These are phyloP conservation scores for Verticillium isaacii DNA, from an alignment of 2,329 filamentous ascomycete genomes.

Conservation along the genomic window DNA sequence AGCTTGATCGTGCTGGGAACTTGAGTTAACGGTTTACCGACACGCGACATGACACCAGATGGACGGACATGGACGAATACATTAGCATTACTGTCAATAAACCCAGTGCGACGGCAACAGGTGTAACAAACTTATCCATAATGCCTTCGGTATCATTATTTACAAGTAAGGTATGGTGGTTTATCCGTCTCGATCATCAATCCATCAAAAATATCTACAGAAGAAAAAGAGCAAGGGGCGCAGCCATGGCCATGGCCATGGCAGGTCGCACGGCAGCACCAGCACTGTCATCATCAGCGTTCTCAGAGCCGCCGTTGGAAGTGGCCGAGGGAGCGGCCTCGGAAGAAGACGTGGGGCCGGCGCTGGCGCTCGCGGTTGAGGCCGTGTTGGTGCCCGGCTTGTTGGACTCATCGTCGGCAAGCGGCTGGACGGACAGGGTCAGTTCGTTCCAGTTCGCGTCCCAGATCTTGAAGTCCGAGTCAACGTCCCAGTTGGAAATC, in stretches of 20 bases:
- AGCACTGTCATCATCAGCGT: slow-evolving; percentile 16
- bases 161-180: not conserved
- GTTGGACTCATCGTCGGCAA: slow-evolving; percentile 41
- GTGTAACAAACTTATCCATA: not conserved
- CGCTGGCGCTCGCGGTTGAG: slow-evolving; percentile 3
- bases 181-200: not conserved
- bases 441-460: slow-evolving; percentile 33
- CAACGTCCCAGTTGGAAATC: slow-evolving; percentile 59
- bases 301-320: slow-evolving; percentile 18
- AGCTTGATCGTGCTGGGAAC: too few relatives aligned
- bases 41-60: too few relatives aligned
- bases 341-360: slow-evolving; percentile 11
- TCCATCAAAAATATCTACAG: slow-evolving; percentile 5
- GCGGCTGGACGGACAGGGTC: slow-evolving; percentile 41
- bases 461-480: slow-evolving; percentile 29
- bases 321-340: slow-evolving; percentile 15
- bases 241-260: slow-evolving; percentile 3
- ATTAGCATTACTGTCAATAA: not conserved
- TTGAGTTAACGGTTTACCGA: too few relatives aligned
- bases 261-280: slow-evolving; percentile 8
- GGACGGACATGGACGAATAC: too few relatives aligned
- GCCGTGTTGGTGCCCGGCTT: slow-evolving; percentile 36
- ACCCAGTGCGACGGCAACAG: not conserved
- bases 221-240: slow-evolving; percentile 11
- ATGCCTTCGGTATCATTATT: not conserved